Conservation (phyloP, 345 rosid species). For the Gossypium ekmanianum region DNA sequence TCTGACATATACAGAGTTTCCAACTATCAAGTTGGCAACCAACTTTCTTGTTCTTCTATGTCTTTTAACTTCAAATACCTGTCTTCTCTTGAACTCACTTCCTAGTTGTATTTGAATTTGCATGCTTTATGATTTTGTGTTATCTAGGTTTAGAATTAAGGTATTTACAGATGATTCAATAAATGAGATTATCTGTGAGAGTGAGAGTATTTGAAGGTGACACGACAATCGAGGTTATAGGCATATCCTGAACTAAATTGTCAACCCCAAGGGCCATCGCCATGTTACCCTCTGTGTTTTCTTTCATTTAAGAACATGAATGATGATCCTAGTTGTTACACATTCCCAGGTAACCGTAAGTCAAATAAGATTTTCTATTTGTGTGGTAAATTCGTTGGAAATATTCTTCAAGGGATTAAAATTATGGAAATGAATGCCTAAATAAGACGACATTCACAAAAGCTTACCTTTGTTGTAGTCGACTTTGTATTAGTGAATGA, state of each 20-base stretch:
- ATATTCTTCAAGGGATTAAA: neutral
- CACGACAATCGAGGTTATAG: neutral
- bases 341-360: neutral
- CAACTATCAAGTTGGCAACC: conserved; percentile 3
- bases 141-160: neutral
- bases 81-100: neutral
- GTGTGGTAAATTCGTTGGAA: neutral
- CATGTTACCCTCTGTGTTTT: neutral
- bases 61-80: neutral
- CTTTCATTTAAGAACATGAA: too few relatives aligned
- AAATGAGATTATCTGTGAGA: too few relatives aligned
- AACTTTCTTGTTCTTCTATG: conserved; percentile 2
- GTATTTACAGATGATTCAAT: too few relatives aligned
- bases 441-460: neutral
- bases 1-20: conserved; percentile 8
- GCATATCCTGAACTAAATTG: neutral
- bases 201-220: too few relatives aligned
- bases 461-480: neutral
- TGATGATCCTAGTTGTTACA: neutral
- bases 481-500: neutral
- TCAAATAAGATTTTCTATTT: neutral
- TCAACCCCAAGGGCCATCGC: neutral
- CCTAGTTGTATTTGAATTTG: neutral
- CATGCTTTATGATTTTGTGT: neutral
- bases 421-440: neutral